Percentiles rank a stretch among this genome's conserved stretches.
These are phyloP conservation scores for Hermanozyma aechmeae DNA, from an alignment of 805 yeast genomes.

Conservation along the genomic window DNA sequence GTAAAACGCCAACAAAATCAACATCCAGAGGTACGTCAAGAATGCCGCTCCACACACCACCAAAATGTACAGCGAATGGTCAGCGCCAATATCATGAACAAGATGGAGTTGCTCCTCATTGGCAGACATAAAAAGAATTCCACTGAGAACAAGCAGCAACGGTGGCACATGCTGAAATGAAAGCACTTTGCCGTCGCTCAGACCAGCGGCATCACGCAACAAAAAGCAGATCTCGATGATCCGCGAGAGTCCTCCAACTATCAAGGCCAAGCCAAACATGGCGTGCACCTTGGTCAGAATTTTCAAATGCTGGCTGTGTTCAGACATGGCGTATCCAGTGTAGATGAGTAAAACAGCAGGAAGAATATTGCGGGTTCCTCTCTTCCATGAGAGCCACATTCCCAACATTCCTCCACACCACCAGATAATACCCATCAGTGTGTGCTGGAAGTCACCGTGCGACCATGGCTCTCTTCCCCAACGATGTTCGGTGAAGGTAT, in stretches of 20 bases:
- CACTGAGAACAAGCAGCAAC: constrained; percentile 67
- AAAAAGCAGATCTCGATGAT: constrained; percentile 74
- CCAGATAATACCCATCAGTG: constrained; percentile 95
- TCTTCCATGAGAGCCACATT: constrained; percentile 53
- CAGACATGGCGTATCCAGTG: constrained; percentile 93
- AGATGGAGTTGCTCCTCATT: constrained; percentile 77
- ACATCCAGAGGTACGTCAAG: constrained; percentile 56
- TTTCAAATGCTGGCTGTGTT: constrained; percentile 67
- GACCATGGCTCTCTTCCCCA: constrained; percentile 89
- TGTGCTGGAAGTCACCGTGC: constrained; percentile 91
- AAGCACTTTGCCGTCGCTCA: constrained; percentile 34
- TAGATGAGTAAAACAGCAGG: constrained; percentile 77
- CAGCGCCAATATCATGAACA: constrained; percentile 68
- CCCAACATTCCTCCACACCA: constrained; percentile 93
- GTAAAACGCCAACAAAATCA: constrained; percentile 52
- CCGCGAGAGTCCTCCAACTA: constrained; percentile 68
- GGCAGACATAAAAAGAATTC: constrained; percentile 84
- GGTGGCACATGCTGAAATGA: constrained; percentile 87
- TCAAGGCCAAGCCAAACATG: constrained; percentile 74
- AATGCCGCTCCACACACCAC: constrained; percentile 67
- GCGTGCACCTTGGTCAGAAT: constrained; percentile 84
- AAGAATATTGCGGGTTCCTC: constrained; percentile 39
- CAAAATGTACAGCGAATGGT: constrained; percentile 75
- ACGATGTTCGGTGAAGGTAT: constrained; percentile 92
- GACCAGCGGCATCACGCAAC: constrained; percentile 48